Evolutionary conservation across 495 filamentous ascomycete species (phyloP), one percentile per base, ranked within the genome.

Genomic region (Glarea lozoyensis): DNA sequence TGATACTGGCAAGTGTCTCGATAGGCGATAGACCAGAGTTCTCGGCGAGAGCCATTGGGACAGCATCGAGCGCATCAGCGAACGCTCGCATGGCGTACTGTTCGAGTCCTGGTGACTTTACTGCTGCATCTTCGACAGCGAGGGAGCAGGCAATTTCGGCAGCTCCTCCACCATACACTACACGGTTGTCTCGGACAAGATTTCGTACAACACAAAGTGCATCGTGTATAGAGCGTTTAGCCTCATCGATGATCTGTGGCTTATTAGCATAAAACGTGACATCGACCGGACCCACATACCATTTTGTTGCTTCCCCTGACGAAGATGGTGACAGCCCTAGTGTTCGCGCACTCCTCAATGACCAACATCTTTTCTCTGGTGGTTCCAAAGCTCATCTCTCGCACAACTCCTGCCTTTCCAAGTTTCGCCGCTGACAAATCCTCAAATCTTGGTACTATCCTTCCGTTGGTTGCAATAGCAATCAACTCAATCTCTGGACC

Each of bases 21-120:
- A 99, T 96, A 13, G 93, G 88, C 64, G 86, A 93, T 46, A 97
- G 61, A 37, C 92, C 92, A 51, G 86, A 94, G 73, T 99, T 99
- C 72, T 96, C 89, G 23, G 92, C 86, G 45, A 99, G 76, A 0
- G 92, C 88, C 82, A 97, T 82, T n/a, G 92, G 92, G 31, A 99
- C 79, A 13, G 85, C 73, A 64, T 99, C 92, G 24, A 99, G 77
- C 9, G 92, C 93, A 60, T 96, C 88, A 47, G 92, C 78, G 53
- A 99, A 99, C 11, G 89, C 93, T 40, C 93, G 84, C 88, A 99
- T 99, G 44, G 88, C 88, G 58, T 99, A 97, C 62, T 99, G 92
- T 64, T 96, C 90, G 37, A 97, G 78, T 7, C 92, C 93, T 25
- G 88, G 88, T 42, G 86, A 94, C 78, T 95, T 88, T 57, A 88